Percentiles rank a stretch among this genome's conserved stretches.
phyloP scores from a whole-genome alignment of 352 stramenopile genomes.

The Poterioochromonas sp. region DNA sequence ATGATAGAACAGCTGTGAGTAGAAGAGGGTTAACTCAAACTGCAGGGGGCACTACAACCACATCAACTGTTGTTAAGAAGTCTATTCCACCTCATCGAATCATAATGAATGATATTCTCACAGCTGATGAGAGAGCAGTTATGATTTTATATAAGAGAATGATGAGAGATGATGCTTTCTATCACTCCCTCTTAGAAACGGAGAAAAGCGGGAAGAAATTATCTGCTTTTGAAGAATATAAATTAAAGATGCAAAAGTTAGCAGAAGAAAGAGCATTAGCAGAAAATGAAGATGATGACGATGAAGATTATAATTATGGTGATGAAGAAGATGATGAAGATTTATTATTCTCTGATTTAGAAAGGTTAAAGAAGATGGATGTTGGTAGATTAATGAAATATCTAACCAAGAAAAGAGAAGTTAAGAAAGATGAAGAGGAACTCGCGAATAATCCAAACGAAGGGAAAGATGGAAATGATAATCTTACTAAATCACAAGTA shows the following conservation, averaged over 20 bases:
- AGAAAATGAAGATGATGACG: neutral
- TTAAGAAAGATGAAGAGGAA: neutral
- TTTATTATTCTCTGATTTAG: neutral
- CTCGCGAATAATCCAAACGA: too few species aligned
- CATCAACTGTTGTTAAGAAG: neutral
- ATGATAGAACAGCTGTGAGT: neutral
- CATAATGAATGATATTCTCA: neutral
- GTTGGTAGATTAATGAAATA: constrained; percentile 12
- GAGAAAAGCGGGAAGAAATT: too few species aligned
- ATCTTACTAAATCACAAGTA: too few species aligned
- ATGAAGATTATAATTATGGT: neutral
- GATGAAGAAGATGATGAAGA: neutral
- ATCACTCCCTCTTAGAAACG: neutral
- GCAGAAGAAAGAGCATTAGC: neutral
- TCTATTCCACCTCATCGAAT: neutral
- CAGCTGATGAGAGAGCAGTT: neutral
- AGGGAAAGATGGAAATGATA: too few species aligned
- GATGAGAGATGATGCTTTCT: neutral
- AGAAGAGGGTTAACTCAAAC: neutral
- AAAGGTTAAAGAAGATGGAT: neutral
- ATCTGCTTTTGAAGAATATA: neutral
- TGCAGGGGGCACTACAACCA: neutral
- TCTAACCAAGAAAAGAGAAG: neutral
- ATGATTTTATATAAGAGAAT: neutral
- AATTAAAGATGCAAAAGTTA: constrained; percentile 1